Base-by-base conservation (phyloP, 768 basidiomycete genomes). In the Hirschioporus abietinus region DNA sequence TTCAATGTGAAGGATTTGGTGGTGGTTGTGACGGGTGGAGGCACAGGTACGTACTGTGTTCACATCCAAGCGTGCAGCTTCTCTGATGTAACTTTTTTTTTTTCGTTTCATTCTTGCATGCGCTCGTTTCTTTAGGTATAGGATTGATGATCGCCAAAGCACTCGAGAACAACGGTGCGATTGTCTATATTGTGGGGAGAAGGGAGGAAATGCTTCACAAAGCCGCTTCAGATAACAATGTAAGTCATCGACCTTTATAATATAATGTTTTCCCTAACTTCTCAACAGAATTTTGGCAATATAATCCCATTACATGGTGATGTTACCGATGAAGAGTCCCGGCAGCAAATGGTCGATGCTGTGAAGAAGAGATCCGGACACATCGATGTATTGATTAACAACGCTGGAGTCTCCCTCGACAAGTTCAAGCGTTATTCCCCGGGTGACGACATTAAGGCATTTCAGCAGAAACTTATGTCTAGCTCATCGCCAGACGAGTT, bases 361-460 rank as follows among this genome's bases (percentile, higher is more conserved):
- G 61, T 77, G 23, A 60, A 30, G 58, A 70, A 66, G 66, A 70
- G 72, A 57, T 76, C 76, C 65, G 72, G 76, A 64, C 71, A 72
- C 60, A 64, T 78, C 25, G 74, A 77, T 52, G 71, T 77, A 5
- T 72, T 78, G n/a, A 73, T 78, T 25, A 78, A 78, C 68, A 77
- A 76, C 60, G 74, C 77, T 2, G 75, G 77, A 4, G 67, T 78
- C 26, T 23, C 0, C 36, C 34, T 34, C 68, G 68, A 69, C 34
- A 57, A 17, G 63, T 25, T 64, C 65, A 20, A 66, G 62, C n/a
- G 61, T 66, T 8, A 64, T 70, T 27, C 69, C 63, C 10, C 67
- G 9, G 63, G 35, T 5, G 58, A 67, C 5, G 27, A 30, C 35
- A 64, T 68, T 0, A 66, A 68, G 35, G 36, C 26, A 12, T 64